Base-by-base conservation (phyloP, 106 monocot genomes). In the Phalaenopsis equestris region DNA sequence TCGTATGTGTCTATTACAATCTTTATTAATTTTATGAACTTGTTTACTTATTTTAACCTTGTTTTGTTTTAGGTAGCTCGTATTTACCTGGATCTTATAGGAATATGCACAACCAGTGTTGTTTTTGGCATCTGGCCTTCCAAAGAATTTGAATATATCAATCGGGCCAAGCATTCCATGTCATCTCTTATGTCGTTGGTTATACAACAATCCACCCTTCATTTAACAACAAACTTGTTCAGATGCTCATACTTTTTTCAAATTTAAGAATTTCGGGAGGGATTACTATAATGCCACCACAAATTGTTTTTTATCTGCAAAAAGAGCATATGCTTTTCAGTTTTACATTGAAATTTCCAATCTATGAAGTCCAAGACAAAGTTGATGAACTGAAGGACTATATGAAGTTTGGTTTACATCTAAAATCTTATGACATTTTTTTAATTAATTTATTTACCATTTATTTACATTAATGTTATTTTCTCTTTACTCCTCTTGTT, bases 301-400 rank as follows among this genome's bases (percentile, higher is more conserved):
- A 95, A 87, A 87, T 21, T 83, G 98, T 76, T 76, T 99, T 94
- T 80, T 89, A 84, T 85, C 83, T 94, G 81, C 94, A 94, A 90
- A 90, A 92, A 73, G 82, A 78, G 36, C 76, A 91, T 42, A 80
- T 81, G 24, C 85, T 88, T 73, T 99, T 99, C 68, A 99, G 93
- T 84, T 99, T 99, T 80, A 90, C 86, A 23, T 80, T 98, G 78
- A 98, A 94, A 84, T 92, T 92, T 23, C 84, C 97, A 47, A 94
- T 94, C 42, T 79, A 84, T 81, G 78, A 85, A 85, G 87, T 98
- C 9, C 73, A 89, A 88, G 76, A 84, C 24, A 92, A 90, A 83
- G 47, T 90, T 6, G 72, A 56, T 52, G 87, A 94, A 55, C 79
- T 99, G 82, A 93, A 91, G 86, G 85, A 86, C 15, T 94, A 99